Base-by-base conservation (phyloP, 2,329 filamentous ascomycete species). In the Dryadomyces quercus-mongolicae region DNA sequence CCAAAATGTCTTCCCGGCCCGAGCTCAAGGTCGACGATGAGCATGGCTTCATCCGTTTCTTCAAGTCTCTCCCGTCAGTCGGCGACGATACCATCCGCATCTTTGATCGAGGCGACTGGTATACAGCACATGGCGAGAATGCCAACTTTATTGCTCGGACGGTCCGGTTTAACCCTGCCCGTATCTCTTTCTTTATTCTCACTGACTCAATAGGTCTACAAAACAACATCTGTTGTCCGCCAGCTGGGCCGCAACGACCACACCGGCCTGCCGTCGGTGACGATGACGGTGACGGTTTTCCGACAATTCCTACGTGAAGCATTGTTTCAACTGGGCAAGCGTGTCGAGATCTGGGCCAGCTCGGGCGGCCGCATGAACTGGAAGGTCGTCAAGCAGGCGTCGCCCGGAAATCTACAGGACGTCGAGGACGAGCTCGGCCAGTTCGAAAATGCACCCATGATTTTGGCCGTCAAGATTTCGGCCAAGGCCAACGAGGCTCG, bases 281-380 rank as follows among this genome's bases (percentile, higher is more conserved):
- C 93, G 1, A 89, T 98, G 82, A 93, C 91, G 51, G 76, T 90
- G 55, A 97, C 92, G 2, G 93, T 96, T 4, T 98, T 93, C 70
- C 86, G 91, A 53, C 95, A 94, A 62, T 96, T 98, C 66, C 81
- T 98, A 8, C 83, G 93, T 64, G 93, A 98, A 69, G 89, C 91
- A 2, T 82, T 98, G 1, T 94, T 97, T 69, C 86, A 88, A 65
- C 74, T 96, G 1, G 87, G 92, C 61, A 96, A 93, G 70, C 81
- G 92, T 47, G 74, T 98, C 56, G 92, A 98, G 68, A 89, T 98
- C 58, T 95, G 88, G 81, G 82, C 85, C 56, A 90, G 83, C 43
- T 74, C 77, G 2, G 84, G 76, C 18, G 82, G 86, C 6, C 84
- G 88, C 44, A 93, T 89, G 77, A 88, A 88, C 64, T 98, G 93